Evolutionary conservation across 2,329 filamentous ascomycete genomes (phyloP).

Genomic region (Penicillium brevicompactum): DNA sequence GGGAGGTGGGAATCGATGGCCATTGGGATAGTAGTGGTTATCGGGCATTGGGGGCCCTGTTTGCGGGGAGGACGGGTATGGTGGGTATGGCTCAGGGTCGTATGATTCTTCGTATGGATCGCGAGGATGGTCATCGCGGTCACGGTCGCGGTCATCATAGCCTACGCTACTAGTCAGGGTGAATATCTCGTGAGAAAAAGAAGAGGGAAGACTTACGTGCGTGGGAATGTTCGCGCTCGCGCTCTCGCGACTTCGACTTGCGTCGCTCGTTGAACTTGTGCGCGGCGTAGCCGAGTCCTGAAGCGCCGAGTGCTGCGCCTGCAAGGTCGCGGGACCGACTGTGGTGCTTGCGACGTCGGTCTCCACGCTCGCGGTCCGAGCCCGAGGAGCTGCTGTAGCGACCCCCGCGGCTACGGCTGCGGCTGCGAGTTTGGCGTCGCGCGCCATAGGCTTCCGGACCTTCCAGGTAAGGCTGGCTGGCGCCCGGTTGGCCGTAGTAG

Average conservation of each 20-base stretch:
- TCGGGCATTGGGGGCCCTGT: constrained; percentile 30
- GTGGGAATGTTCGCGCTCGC: constrained; percentile 52
- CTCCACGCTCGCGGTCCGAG: constrained; percentile 39
- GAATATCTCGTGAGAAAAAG: constrained; percentile 8
- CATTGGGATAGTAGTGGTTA: constrained; percentile 42
- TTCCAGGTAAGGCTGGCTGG: constrained; percentile 38
- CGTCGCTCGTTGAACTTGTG: constrained; percentile 61
- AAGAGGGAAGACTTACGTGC: constrained; percentile 46
- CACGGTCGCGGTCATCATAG: constrained; percentile 23
- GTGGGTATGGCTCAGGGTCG: constrained; percentile 35
- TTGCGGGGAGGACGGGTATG: constrained; percentile 37
- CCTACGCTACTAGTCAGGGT: constrained; percentile 21
- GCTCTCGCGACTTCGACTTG: constrained; percentile 51
- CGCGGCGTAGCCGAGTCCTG: constrained; percentile 58
- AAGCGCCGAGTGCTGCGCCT: constrained; percentile 59
- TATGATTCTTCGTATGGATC: constrained; percentile 47
- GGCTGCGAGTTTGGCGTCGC: constrained; percentile 52
- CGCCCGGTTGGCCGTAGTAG: constrained; percentile 47
- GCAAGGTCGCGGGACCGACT: constrained; percentile 50
- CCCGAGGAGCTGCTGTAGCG: constrained; percentile 40
- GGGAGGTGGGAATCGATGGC: constrained; percentile 47
- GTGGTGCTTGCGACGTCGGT: constrained; percentile 37
- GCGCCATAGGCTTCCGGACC: constrained; percentile 46
- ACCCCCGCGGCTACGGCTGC: constrained; percentile 42
- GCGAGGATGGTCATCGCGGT: background rate